Evolutionary conservation across 148 eudicot species (phyloP).

Genomic region (Fagopyrum homotropicum): DNA sequence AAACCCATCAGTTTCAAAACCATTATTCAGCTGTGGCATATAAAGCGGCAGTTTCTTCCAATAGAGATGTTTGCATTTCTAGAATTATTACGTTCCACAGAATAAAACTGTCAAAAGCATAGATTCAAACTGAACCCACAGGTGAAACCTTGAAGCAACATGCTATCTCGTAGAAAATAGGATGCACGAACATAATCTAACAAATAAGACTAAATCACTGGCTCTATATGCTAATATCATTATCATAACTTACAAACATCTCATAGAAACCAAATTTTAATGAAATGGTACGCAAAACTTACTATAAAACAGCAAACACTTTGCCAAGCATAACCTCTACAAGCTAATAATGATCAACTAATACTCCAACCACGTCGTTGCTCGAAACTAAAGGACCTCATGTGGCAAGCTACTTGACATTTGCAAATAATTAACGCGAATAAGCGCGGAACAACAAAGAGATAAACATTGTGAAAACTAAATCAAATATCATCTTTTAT

Average conservation of each 20-base stretch:
- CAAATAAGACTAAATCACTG: no score
- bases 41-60: no score
- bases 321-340: background rate
- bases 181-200: no score
- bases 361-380: background rate
- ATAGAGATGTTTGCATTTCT: no score
- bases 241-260: background rate
- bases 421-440: background rate
- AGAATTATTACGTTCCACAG: no score
- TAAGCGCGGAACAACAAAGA: background rate
- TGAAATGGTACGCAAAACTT: background rate
- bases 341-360: background rate
- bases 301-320: background rate
- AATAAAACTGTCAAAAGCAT: no score
- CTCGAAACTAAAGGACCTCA: background rate
- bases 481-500: background rate
- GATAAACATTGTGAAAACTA: background rate
- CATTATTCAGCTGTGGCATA: no score
- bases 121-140: no score
- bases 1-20: no score
- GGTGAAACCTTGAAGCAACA: no score
- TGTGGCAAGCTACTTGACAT: background rate
- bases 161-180: no score
- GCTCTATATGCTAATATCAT: background rate
- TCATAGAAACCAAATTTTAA: background rate